Evolutionary conservation across 495 filamentous ascomycete species (phyloP).

Genomic region (Astrothelium macrocarpum): DNA sequence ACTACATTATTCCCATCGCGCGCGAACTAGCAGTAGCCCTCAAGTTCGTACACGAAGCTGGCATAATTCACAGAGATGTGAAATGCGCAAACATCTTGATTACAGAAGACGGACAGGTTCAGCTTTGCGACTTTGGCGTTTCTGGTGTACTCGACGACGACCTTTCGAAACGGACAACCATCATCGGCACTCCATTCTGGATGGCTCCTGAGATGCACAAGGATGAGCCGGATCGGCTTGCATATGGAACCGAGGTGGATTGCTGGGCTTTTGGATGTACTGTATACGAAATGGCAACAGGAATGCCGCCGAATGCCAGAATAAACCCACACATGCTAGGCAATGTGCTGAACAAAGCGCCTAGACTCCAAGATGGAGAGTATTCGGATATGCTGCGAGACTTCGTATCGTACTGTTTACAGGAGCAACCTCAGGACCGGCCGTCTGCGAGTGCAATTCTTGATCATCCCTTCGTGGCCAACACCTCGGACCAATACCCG

Average conservation of each 20-base stretch:
- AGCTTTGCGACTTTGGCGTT: constrained; percentile 95
- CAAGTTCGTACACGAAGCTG: constrained; percentile 78
- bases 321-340: constrained; percentile 15
- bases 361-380: constrained; percentile 63
- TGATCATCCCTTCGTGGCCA: constrained; percentile 51
- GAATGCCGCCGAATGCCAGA: constrained; percentile 60
- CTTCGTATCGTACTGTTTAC: constrained; percentile 70
- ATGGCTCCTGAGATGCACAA: constrained; percentile 78
- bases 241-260: constrained; percentile 67
- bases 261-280: constrained; percentile 95
- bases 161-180: constrained; percentile 77
- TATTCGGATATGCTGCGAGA: constrained; percentile 68
- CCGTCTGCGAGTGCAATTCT: constrained; percentile 62
- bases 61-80: constrained; percentile 92
- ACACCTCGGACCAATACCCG: constrained; percentile 60
- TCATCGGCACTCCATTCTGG: constrained; percentile 93
- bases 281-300: constrained; percentile 83
- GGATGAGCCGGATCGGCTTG: constrained; percentile 23
- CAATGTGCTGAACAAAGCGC: constrained; percentile 30
- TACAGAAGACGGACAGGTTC: constrained; percentile 73
- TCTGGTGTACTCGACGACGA: constrained; percentile 78
- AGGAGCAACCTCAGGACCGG: constrained; percentile 61
- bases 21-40: constrained; percentile 79
- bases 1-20: constrained; percentile 81
- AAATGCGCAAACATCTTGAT: constrained; percentile 93